These are phyloP conservation scores for Backusella tuberculispora DNA, from an alignment of 192 early-diverging fungal species.

Conservation along the genomic window DNA sequence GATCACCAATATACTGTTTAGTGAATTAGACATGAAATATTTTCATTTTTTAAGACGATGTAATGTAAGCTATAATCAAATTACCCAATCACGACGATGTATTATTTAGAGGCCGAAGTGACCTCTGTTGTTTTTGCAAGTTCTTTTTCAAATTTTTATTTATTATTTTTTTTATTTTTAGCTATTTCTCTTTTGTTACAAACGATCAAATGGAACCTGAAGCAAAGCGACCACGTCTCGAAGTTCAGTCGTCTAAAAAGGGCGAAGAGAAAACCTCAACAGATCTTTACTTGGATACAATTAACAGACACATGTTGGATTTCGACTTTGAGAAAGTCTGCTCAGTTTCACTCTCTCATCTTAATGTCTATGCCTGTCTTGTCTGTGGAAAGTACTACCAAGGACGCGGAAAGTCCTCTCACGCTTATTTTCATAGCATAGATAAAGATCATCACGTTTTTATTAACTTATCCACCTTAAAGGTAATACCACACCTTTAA, in stretches of 20 bases:
- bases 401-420: constrained; percentile 87
- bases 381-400: constrained; percentile 97
- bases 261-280: constrained; percentile 36
- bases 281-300: constrained; percentile 79
- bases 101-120: neutral
- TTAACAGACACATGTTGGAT: constrained; percentile 86
- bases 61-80: neutral
- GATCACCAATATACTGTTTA: neutral
- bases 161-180: neutral
- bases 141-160: neutral
- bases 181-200: neutral
- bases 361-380: constrained; percentile 96
- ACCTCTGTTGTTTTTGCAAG: neutral
- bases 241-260: neutral
- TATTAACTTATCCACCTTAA: constrained; percentile 86
- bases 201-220: constrained; percentile 21
- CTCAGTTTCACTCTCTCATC: constrained; percentile 89
- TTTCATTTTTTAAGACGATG: too few relatives aligned
- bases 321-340: constrained; percentile 99
- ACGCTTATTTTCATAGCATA: constrained; percentile 96
- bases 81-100: neutral
- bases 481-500: constrained; percentile 39
- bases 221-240: constrained; percentile 26
- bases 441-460: constrained; percentile 96
- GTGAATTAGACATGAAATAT: neutral